Evolutionary conservation across 2,329 filamentous ascomycete genomes (phyloP).

Genomic region (Pseudogymnoascus sp.): DNA sequence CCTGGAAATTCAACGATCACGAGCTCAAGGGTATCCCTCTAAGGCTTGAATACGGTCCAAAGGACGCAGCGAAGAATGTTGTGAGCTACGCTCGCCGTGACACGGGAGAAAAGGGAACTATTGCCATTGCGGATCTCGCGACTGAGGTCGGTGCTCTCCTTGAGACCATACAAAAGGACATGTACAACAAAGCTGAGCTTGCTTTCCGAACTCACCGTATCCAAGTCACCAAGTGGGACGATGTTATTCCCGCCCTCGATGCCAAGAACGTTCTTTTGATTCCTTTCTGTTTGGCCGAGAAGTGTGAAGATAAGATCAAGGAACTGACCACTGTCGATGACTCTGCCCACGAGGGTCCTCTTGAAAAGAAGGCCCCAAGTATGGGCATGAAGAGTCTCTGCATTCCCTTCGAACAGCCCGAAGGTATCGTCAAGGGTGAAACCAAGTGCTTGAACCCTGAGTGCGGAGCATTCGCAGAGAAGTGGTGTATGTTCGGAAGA

Average conservation of each 20-base stretch:
- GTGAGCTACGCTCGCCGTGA: constrained; percentile 85
- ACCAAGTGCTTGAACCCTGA: constrained; percentile 91
- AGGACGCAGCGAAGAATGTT: constrained; percentile 79
- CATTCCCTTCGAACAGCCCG: constrained; percentile 80
- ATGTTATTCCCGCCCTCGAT: constrained; percentile 85
- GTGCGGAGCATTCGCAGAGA: constrained; percentile 67
- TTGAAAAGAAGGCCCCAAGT: constrained; percentile 49
- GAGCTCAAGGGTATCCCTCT: constrained; percentile 93
- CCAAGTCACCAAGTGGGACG: constrained; percentile 76
- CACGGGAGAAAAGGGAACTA: constrained; percentile 72
- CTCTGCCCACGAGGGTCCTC: constrained; percentile 34
- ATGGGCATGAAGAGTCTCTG: constrained; percentile 74
- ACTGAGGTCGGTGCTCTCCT: constrained; percentile 73
- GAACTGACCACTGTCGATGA: constrained; percentile 73
- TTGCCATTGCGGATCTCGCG: constrained; percentile 66
- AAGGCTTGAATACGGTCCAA: constrained; percentile 90
- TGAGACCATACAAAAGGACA: constrained; percentile 80
- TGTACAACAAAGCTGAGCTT: constrained; percentile 66
- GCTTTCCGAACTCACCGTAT: constrained; percentile 76
- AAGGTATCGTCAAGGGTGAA: constrained; percentile 67
- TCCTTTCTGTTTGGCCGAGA: constrained; percentile 72
- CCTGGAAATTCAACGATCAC: constrained; percentile 99
- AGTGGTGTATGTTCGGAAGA: constrained; percentile 89
- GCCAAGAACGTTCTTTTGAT: constrained; percentile 88
- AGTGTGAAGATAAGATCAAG: constrained; percentile 94